Conservation (phyloP, 495 filamentous ascomycete species). For the Glarea lozoyensis region DNA sequence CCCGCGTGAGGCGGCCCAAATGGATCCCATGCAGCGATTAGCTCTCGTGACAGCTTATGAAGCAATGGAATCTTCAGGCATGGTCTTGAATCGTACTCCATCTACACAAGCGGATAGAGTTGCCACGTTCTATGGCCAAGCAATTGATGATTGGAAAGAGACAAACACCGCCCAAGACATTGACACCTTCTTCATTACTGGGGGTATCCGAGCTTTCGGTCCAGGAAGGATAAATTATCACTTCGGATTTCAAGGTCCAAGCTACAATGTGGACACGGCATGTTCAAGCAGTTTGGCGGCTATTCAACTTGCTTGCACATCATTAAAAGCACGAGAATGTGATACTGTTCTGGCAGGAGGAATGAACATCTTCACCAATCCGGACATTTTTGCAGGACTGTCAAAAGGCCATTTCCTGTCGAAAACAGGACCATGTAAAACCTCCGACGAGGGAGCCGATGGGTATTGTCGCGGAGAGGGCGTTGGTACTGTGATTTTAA, state of each 20-base stretch:
- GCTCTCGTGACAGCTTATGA: slow-evolving; percentile 82
- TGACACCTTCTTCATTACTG: slow-evolving; percentile 83
- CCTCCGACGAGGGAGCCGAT: slow-evolving; percentile 44
- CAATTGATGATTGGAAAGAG: slow-evolving; percentile 42
- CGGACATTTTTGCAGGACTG: slow-evolving; percentile 79
- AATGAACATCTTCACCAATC: slow-evolving; percentile 70
- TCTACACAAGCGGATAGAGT: slow-evolving; percentile 34
- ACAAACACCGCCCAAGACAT: slow-evolving; percentile 84
- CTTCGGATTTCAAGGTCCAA: slow-evolving; percentile 33
- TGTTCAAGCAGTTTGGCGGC: slow-evolving; percentile 44
- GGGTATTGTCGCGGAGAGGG: slow-evolving; percentile 73
- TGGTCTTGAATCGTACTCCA: slow-evolving; percentile 72
- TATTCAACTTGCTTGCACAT: slow-evolving; percentile 41
- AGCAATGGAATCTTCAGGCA: slow-evolving; percentile 84
- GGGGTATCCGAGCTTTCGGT: slow-evolving; percentile 81
- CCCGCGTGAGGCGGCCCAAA: slow-evolving; percentile 83
- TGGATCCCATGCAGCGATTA: slow-evolving; percentile 84
- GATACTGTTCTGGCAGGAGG: slow-evolving; percentile 53
- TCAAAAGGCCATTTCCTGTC: slow-evolving; percentile 45
- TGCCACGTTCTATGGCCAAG: slow-evolving; percentile 39
- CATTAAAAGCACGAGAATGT: slow-evolving; percentile 35
- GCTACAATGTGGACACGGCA: slow-evolving; percentile 43
- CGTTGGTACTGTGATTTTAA: slow-evolving; percentile 62
- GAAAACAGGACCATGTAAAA: slow-evolving; percentile 32
- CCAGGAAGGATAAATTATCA: slow-evolving; percentile 47